A percentile compares a stretch with the other conserved stretches of the same genome.
phyloP scores from a whole-genome alignment of 768 basidiomycete species.

The Leccinellum luteum region DNA sequence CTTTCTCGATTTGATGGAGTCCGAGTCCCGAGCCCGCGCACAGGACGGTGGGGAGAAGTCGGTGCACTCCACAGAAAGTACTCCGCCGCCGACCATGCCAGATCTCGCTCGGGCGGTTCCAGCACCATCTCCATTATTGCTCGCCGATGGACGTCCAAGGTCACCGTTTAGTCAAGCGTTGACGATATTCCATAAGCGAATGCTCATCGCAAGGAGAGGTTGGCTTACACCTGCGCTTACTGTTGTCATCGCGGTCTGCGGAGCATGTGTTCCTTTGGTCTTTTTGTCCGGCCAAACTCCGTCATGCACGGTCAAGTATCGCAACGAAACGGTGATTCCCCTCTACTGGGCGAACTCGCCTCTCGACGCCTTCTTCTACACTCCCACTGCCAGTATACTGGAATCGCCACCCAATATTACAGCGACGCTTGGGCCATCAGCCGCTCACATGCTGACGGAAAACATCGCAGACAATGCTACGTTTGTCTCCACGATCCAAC shows the following conservation, averaged over 20 bases:
- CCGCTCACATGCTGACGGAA: slow-evolving; percentile 33
- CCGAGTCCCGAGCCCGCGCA: slow-evolving; percentile 17
- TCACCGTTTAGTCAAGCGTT: slow-evolving; percentile 63
- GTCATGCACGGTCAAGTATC: slow-evolving; percentile 47
- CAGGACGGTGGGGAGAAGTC: slow-evolving; percentile 29
- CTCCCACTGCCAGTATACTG: slow-evolving; percentile 38
- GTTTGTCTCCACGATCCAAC: slow-evolving; percentile 52
- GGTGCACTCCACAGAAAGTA: slow-evolving; percentile 8
- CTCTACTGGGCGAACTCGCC: slow-evolving; percentile 57
- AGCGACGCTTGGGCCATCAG: slow-evolving; percentile 42
- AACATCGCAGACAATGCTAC: slow-evolving; percentile 56
- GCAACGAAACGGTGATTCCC: slow-evolving; percentile 37
- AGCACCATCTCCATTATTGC: slow-evolving; percentile 13
- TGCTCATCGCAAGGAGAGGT: slow-evolving; percentile 58
- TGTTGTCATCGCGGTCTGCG: slow-evolving; percentile 55
- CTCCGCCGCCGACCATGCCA: background rate
- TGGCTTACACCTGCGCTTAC: slow-evolving; percentile 65
- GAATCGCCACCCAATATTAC: slow-evolving; percentile 55
- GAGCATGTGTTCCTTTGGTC: slow-evolving; percentile 63
- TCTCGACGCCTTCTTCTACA: slow-evolving; percentile 32
- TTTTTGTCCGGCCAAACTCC: slow-evolving; percentile 53
- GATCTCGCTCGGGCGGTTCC: background rate
- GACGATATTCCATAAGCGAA: slow-evolving; percentile 73
- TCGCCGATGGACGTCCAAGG: slow-evolving; percentile 48
- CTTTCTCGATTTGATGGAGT: slow-evolving; percentile 69